phyloP scores from a whole-genome alignment of 1,284 basidiomycete species.

The Ganoderma lingzhi region DNA sequence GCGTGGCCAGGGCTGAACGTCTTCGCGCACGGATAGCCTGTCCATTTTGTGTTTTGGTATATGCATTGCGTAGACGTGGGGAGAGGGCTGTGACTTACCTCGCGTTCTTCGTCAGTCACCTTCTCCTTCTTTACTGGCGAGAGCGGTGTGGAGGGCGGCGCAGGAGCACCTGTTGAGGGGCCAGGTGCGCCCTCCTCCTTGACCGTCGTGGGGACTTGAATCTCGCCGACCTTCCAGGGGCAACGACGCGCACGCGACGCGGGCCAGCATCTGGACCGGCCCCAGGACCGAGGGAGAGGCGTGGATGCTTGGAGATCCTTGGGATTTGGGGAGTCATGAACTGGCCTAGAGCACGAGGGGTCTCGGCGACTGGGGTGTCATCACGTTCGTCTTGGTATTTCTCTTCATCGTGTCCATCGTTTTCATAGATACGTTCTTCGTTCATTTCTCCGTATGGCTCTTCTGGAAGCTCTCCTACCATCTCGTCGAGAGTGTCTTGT shows the following conservation, averaged over 20 bases:
- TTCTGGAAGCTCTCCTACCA: slow-evolving; percentile 25
- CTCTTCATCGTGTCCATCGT: slow-evolving; percentile 27
- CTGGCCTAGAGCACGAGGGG: slow-evolving; percentile 40
- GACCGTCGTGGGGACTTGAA: slow-evolving; percentile 49
- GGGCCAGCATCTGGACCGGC: slow-evolving; percentile 46
- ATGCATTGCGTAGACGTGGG: background rate
- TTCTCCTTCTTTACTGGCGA: slow-evolving; percentile 37
- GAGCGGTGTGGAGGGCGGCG: slow-evolving; percentile 15
- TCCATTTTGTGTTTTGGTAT: background rate
- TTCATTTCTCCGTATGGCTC: slow-evolving; percentile 24
- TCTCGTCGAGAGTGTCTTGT: slow-evolving; percentile 24
- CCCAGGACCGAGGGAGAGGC: slow-evolving; percentile 25
- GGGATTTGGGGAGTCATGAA: slow-evolving; percentile 65
- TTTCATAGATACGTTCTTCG: slow-evolving; percentile 21
- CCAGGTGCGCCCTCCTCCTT: slow-evolving; percentile 28
- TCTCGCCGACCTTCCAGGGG: slow-evolving; percentile 64
- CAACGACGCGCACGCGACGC: slow-evolving; percentile 54
- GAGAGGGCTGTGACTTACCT: slow-evolving; percentile 42
- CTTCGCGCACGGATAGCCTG: slow-evolving; percentile 69
- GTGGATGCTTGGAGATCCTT: slow-evolving; percentile 28
- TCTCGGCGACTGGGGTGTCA: slow-evolving; percentile 4
- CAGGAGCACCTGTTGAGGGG: background rate
- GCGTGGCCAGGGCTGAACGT: slow-evolving; percentile 59
- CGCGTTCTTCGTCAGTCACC: slow-evolving; percentile 59
- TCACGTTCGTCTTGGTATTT: slow-evolving; percentile 19